Evolutionary conservation across 108 stramenopile genomes (phyloP), one percentile per base, ranked within the genome.

Genomic region (Fistulifera pelliculosa): DNA sequence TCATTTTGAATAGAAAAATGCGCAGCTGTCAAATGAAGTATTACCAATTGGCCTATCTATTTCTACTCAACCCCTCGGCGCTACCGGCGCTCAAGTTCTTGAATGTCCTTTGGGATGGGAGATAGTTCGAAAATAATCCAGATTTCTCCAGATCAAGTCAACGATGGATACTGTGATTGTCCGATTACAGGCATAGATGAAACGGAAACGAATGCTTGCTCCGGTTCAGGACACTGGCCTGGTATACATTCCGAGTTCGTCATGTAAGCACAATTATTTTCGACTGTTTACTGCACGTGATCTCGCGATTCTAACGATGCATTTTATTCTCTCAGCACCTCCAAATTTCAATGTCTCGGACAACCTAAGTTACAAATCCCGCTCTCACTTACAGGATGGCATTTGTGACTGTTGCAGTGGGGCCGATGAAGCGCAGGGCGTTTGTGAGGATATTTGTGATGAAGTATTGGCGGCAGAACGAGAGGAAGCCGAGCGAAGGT

Each of bases 341-440:
- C 44, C 28, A 28, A 35, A 35, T 65, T 75, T 80, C 18, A 13
- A 1, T 88, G 87, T 61, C 80, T 81, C 1, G 65, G 79, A 43
- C 87, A 88, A 49, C 63, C 75, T 1, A 47, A 63, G 12, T 31
- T 89, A 41, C 49, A 48, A 85, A 14, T 79, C 81, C 5, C 41
- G 54, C 0, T 80, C 79, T 1, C 49, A 78, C n/a, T 7, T 89
- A 23, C 39, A 81, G 48, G 87, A 89, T 62, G 87, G 83, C 5
- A 79, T 85, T 58, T 89, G 87, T 56, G 87, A 89, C 70, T 89
- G 87, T 54, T 85, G 83, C 59, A 79, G 83, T 64, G 87, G 83
- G 18, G 62, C 66, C 52, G 87, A 88, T 57, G 83, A 85, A 69
- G 27, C 14, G 11, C 24, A 47, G 11, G 41, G 56, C 19, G 6